Evolutionary conservation across 306 rosid species (phyloP), one percentile per base, ranked within the genome.

Genomic region (Vachellia pachyceras): DNA sequence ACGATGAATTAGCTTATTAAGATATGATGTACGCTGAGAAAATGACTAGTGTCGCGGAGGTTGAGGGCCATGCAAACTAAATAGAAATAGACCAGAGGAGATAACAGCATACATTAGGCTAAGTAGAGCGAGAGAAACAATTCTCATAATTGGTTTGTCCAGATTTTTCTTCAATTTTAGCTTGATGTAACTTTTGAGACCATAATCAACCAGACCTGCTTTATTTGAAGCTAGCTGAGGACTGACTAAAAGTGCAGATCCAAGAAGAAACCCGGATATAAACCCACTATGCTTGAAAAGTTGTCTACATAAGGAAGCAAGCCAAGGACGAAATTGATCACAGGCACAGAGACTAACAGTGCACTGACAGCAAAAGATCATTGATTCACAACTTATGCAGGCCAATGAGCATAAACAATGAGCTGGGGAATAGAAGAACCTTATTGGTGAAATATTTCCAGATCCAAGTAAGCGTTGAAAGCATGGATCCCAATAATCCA

Each of bases 401-500:
- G 84, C 36, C 64, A 76, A 55, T 57, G 52, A 58, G 77, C 78
- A 44, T 70, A 60, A 63, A 18, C n/a, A 71, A 29, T 5, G 55
- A 73, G 72, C 58, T 22, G 36, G 7, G 22, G 33, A 12, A 15
- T 50, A 54, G 50, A 36, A 73, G 49, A 68, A 90, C 99, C 97
- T 86, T 90, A 37, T 93, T 87, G 85, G 89, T 58, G 87, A 85
- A 90, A 73, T 84, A 63, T 85, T 88, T 80, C 96, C 98, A 87
- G 89, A 91, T 89, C 84, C 90, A 81, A 79, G 88, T 83, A 69
- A 95, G 80, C 67, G 88, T 86, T 40, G 95, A 87, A 73, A 93
- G 88, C 85, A 90, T 85, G 22, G 96, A 89, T 74, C 99, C 99
- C 40, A 95, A 86, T 79, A 95, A 84, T 83, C 99, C 99, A 85